Conservation (phyloP, 208 protist species). For the Wallacemonas rigidus region DNA sequence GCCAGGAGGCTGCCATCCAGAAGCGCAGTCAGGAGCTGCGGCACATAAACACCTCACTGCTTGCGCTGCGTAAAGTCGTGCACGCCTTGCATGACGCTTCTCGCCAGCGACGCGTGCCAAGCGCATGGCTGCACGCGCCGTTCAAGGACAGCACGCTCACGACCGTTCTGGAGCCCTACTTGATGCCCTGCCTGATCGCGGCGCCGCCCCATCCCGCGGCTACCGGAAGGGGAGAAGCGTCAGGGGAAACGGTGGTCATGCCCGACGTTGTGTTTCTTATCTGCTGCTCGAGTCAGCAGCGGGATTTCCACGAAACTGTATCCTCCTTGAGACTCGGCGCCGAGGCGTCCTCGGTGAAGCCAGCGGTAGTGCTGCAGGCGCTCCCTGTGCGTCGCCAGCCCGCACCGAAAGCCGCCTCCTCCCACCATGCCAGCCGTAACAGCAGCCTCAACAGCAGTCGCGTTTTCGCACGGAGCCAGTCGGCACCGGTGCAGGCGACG, state of each 20-base stretch:
- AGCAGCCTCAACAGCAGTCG: slow-evolving; percentile 21
- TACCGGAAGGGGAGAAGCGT: not conserved
- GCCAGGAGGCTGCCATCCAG: slow-evolving; percentile 18
- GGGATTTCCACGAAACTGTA: slow-evolving; percentile 76
- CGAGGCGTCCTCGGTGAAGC: slow-evolving; percentile 55
- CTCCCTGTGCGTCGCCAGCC: slow-evolving; percentile 18
- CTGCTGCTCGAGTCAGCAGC: slow-evolving; percentile 67
- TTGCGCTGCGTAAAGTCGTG: slow-evolving; percentile 80
- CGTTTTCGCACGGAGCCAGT: not conserved
- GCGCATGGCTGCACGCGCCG: slow-evolving; percentile 34
- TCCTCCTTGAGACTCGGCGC: slow-evolving; percentile 67
- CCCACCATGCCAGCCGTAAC: slow-evolving; percentile 15
- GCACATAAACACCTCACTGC: slow-evolving; percentile 82
- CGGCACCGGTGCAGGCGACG: not conserved
- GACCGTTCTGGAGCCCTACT: slow-evolving; percentile 63
- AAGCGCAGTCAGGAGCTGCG: slow-evolving; percentile 51
- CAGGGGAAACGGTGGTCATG: not conserved
- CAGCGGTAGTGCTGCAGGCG: slow-evolving; percentile 32
- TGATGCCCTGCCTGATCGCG: slow-evolving; percentile 26
- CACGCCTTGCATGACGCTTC: slow-evolving; percentile 41
- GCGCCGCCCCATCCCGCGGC: not conserved
- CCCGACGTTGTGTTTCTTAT: slow-evolving; percentile 34
- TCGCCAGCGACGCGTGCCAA: slow-evolving; percentile 12
- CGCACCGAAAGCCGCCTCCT: not conserved
- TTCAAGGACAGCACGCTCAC: slow-evolving; percentile 78